Evolutionary conservation across 331 rosid species (phyloP).

Genomic region (Cydonia oblonga): DNA sequence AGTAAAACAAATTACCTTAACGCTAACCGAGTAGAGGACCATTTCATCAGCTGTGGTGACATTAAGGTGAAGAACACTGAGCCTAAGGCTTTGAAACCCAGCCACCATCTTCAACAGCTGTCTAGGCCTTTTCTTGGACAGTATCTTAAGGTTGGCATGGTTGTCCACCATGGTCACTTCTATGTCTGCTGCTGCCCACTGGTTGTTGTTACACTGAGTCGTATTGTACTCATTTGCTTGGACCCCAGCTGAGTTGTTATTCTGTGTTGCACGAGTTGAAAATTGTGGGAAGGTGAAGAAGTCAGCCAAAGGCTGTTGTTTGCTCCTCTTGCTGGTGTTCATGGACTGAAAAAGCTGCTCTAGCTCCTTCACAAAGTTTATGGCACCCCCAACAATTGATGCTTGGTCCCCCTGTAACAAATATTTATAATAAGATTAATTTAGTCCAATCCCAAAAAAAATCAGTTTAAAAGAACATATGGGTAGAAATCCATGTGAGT

Average conservation of each 20-base stretch:
- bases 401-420: constrained; percentile 84
- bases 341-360: constrained; percentile 63
- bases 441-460: not conserved
- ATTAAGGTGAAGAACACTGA: constrained; percentile 72
- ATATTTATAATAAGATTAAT: not conserved
- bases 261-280: constrained; percentile 36
- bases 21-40: constrained; percentile 72
- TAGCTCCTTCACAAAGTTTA: constrained; percentile 13
- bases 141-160: constrained; percentile 75
- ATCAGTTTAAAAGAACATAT: not conserved
- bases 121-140: constrained; percentile 39
- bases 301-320: constrained; percentile 41
- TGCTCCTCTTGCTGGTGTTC: constrained; percentile 28
- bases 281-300: constrained; percentile 78
- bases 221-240: not conserved
- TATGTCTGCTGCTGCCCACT: constrained; percentile 62
- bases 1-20: constrained; percentile 42
- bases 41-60: constrained; percentile 42
- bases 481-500: too few species aligned
- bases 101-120: constrained; percentile 58
- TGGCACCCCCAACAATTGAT: constrained; percentile 85
- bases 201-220: constrained; percentile 23
- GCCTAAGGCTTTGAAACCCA: constrained; percentile 51
- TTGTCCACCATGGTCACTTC: constrained; percentile 81
- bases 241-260: not conserved